Evolutionary conservation across 2,329 filamentous ascomycete species (phyloP), one percentile per base, ranked within the genome.

Genomic region (Pseudogymnoascus verrucosus): DNA sequence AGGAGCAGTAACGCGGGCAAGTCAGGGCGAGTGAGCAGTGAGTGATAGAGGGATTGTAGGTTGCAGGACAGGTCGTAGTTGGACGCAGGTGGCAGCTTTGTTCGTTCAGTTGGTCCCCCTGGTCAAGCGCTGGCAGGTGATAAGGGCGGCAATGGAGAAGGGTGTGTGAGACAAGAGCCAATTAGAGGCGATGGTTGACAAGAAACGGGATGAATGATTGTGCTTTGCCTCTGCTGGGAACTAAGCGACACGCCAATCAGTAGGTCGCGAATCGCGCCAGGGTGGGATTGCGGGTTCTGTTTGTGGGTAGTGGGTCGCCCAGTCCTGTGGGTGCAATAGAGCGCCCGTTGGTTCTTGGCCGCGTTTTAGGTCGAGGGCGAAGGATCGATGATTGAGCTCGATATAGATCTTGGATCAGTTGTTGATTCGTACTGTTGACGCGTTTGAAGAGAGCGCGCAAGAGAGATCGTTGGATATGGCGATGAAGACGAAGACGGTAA

Each of bases 181-280:
- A 54, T 54, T 23, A 31, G 14, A 54, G 44, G 7, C 23, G 23
- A 28, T 28, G 31, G 44, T 28, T 54, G 44, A 31, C 44, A 28
- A 54, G 44, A 54, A 54, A 54, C 44, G 44, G 44, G 44, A 51
- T 51, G 44, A 51, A 26, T 26, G 44, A 51, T 47, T 23, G 42
- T 51, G 21, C 42, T 51, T 23, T 51, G 42, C 21, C 42, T 51
- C 12, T 26, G 5, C 21, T 51, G 42, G 42, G 44, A 54, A 54
- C 23, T 54, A 54, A 54, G 44, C 44, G 44, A 54, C 44, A 54
- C 44, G 44, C 44, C 44, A 54, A 54, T 54, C 44, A 54, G 44
- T 54, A 16, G 26, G 23, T 54, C 44, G 23, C 44, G 44, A 54
- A 54, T 54, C 23, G 44, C 44, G 44, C 44, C 14, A 6, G 44